Evolutionary conservation across 306 rosid genomes (phyloP), one percentile per base, ranked within the genome.

Genomic region (Luffa aegyptiaca): DNA sequence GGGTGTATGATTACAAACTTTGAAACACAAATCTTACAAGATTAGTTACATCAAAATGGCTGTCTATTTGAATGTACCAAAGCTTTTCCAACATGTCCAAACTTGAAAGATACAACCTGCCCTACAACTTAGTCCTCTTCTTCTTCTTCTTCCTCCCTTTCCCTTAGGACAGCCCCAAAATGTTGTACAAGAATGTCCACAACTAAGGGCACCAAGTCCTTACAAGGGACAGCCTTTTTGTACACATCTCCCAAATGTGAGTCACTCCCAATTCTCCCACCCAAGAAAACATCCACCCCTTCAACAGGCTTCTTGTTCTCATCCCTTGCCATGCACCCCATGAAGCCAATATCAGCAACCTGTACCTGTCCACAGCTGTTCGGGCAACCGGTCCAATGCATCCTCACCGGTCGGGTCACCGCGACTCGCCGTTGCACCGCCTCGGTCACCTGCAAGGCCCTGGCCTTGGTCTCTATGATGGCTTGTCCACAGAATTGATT

Each of bases 371-470:
- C 98, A 51, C 98, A 95, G 7, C 87, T 88, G 59, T 95, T 95
- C 0, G 98, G 97, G 62, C 98, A 95, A 1, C 97, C 98, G 0
- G 98, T 95, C 98, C 98, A 95, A 79, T 95, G 98, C 98, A 95
- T 95, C 78, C 98, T 86, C 85, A 92, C 92, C 0, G 93, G 93
- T 52, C 75, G 84, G 7, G 87, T 83, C 80, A 95, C 90, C 1
- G 91, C 72, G 80, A 95, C 97, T 10, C 35, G 85, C 84, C 93
- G 87, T 74, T 90, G 90, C 63, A 95, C 97, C 80, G 91, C 97
- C 82, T 95, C 90, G 3, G 97, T 87, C 64, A 95, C 96, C 84
- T 88, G 90, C 86, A 95, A 80, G 4, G 98, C 97, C 84, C 98
- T 87, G 0, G 88, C 92, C 81, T 95, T 92, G 45, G 98, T 95